Base-by-base conservation (phyloP, 1,284 basidiomycete species). In the Tilletia caries region DNA sequence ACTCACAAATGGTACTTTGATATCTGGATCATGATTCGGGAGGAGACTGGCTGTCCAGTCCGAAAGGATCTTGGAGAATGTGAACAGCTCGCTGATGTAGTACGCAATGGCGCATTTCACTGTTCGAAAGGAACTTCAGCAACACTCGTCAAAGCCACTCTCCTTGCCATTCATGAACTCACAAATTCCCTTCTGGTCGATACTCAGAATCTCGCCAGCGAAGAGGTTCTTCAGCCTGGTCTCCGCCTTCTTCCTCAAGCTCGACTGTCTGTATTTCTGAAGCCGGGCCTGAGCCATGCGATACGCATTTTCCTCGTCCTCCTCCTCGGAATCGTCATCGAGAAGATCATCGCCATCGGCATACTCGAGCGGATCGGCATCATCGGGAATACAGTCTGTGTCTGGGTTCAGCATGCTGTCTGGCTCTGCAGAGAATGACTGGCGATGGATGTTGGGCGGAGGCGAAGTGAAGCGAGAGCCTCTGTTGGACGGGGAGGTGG, bases 81-180 rank as follows among this genome's bases (percentile, higher is more conserved):
- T 98, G 87, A 97, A 98, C 12, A 98, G 86, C 0, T 92, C 93
- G 2, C 88, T 94, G 71, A 97, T 84, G 70, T 93, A 89, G 83
- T 98, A 98, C 0, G 95, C 92, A 12, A 97, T 86, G 0, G 89
- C 88, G 84, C 95, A 98, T 85, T 98, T 98, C 76, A 94, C 83
- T 64, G 72, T 89, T 88, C 6, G 91, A 86, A 27, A 54, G 27
- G 5, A 23, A 8, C 10, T 50, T 50, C 25, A 27, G 23, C 15
- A 25, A 27, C 25, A 23, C n/a, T 25, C 10, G 8, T n/a, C 20
- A 50, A 27, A 15, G 48, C 10, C n/a, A 12, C n/a, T 12, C 25
- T 8, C 1, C 48, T 27, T 50, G 8, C 12, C 23, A 29, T 27
- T n/a, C 6, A n/a, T 27, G 27, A 29, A 91, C 92, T 1, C 27